Base-by-base conservation (phyloP, 768 basidiomycete species). In the Lactifluus echinatus region DNA sequence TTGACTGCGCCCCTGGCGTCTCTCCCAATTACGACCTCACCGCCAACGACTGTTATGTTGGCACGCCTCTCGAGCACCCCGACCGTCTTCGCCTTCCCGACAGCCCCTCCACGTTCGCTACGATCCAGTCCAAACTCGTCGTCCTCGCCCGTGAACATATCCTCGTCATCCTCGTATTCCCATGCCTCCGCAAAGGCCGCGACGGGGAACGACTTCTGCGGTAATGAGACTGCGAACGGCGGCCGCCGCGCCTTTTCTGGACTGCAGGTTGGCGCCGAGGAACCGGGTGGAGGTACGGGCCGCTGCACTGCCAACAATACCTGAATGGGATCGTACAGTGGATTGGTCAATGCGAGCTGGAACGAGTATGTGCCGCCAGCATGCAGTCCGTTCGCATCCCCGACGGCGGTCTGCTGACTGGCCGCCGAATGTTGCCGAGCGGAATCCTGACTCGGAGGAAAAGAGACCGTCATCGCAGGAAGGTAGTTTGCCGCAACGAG, bases 161-260 rank as follows among this genome's bases (percentile, higher is more conserved):
- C 79, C 45, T 91, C 93, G 56, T 95, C 93, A 57, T 93, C 93
- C 53, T 96, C 95, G 60, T 93, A 96, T 69, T 98, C 93, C 95
- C 95, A 98, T 33, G 91, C 92, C 68, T 98, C 96, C 17, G 92
- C 92, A 66, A 88, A 94, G 2, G 95, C 89, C 14, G 87, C 84
- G 46, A 98, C 82, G 5, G 87, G 75, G 68, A 99, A 95, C 8
- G 84, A 72, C 0, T 80, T 74, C 11, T 83, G 83, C 0, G 92
- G 94, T 2, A 98, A 73, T 10, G 85, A 84, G 5, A 95, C 76
- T 1, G 84, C 86, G 66, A 89, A 95, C 2, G 87, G 85, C 42
- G 85, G 83, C 4, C 85, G 78, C 12, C 79, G 78, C 11, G 80
- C 73, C 67, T 83, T 85, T 56, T 84, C 82, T 17, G 66, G 69